phyloP scores from a whole-genome alignment of 2,329 filamentous ascomycete species.

The Penicillium occitanis region DNA sequence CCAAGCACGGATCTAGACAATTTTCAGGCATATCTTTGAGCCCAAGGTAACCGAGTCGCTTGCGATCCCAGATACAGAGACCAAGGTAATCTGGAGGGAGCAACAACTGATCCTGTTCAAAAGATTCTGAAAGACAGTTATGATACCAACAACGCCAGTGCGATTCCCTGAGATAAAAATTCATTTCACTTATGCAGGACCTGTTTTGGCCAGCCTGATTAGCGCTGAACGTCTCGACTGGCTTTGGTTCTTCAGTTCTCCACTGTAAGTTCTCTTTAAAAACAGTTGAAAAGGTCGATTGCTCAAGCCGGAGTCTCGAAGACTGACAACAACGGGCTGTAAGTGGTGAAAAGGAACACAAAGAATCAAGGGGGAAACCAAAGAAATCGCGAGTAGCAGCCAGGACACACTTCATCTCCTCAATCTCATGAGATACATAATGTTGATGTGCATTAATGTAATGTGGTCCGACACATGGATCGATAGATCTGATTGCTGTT shows the following conservation, averaged over 20 bases:
- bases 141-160: neutral
- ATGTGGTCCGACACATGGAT: neutral
- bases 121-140: neutral
- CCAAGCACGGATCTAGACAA: neutral
- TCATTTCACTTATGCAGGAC: neutral
- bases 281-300: conserved; percentile 9
- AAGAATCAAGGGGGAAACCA: neutral
- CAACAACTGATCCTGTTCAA: neutral
- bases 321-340: neutral
- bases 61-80: conserved; percentile 12
- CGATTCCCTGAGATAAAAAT: neutral
- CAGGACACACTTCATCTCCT: conserved; percentile 21
- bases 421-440: neutral
- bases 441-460: neutral
- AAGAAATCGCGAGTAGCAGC: conserved; percentile 11
- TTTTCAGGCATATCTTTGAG: neutral
- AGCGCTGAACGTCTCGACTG: neutral
- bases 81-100: conserved; percentile 13
- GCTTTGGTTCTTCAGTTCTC: conserved; percentile 1
- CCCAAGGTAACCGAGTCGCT: neutral
- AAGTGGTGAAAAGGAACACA: conserved; percentile 3
- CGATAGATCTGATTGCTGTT: neutral
- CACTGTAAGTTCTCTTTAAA: conserved; percentile 12
- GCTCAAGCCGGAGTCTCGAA: conserved; percentile 1
- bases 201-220: neutral